Percentiles rank a stretch among this genome's conserved stretches.
phyloP scores from a whole-genome alignment of 2,329 filamentous ascomycete genomes.

The Pseudogymnoascus sp. region DNA sequence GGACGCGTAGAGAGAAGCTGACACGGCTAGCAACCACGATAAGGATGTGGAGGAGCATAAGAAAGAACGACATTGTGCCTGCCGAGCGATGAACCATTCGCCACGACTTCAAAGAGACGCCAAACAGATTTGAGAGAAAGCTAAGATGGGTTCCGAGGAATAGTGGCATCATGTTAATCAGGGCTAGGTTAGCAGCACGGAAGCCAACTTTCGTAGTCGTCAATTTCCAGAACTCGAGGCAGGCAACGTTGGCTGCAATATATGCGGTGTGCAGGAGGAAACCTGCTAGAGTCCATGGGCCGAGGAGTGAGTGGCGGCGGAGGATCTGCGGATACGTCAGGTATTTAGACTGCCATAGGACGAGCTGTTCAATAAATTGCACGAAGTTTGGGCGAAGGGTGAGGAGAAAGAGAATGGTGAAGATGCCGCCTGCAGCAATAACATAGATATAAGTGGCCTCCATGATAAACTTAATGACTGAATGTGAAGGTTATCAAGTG shows the following conservation, averaged over 20 bases:
- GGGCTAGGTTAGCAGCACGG: constrained; percentile 12
- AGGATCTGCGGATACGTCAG: constrained; percentile 15
- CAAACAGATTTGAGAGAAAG: constrained; percentile 12
- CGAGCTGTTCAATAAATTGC: constrained; percentile 13
- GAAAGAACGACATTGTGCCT: constrained; percentile 14
- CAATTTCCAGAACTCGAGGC: not conserved
- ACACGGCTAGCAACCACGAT: not conserved
- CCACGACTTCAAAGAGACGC: constrained; percentile 12
- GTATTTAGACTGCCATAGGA: constrained; percentile 10
- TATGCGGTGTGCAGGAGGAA: constrained; percentile 12
- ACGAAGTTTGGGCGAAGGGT: constrained; percentile 13
- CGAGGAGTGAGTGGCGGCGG: constrained; percentile 14
- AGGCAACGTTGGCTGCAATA: constrained; percentile 4
- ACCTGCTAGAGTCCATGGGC: constrained; percentile 18
- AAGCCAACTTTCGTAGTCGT: not conserved
- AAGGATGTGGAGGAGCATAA: constrained; percentile 14
- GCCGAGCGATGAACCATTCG: constrained; percentile 14
- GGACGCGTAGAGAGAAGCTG: not conserved
- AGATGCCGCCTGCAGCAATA: constrained; percentile 13
- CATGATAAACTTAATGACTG: too few relatives aligned
- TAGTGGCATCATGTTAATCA: constrained; percentile 16
- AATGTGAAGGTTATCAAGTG: too few relatives aligned
- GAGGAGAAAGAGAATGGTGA: constrained; percentile 18
- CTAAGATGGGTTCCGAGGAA: constrained; percentile 12
- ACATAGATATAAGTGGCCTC: constrained; percentile 13